Evolutionary conservation across 441 rosid species (phyloP), one percentile per base, ranked within the genome.

Genomic region (Pelargonium australe): DNA sequence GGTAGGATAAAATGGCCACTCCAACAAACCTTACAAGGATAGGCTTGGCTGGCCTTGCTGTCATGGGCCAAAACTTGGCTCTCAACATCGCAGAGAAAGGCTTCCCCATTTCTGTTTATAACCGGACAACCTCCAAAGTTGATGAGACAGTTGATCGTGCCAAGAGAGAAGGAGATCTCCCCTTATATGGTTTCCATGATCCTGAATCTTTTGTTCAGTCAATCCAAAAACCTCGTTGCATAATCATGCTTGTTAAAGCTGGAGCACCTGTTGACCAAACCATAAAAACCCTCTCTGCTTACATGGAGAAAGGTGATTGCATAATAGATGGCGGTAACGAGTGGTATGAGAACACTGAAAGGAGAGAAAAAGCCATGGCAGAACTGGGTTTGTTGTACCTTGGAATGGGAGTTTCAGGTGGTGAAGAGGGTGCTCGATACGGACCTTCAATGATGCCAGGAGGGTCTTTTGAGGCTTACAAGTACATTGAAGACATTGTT

Each of bases 391-490:
- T 93, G 65, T 90, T 80, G 31, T 90, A 93, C 84, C 89, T 90
- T 37, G 98, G 98, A 76, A 93, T 93, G 98, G 96, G 98, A 70
- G 98, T 92, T 71, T 90, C 97, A 2, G 98, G 97, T 55, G 98
- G 98, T 64, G 98, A 93, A 82, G 98, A 93, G 73, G 97, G 97
- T 73, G 98, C 97, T 58, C 82, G 98, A 37, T 63, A 89, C 65
- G 97, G 97, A 0, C 97, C 98, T n/a, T 89, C 98, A 20, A 12
- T 93, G 88, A 90, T 93, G 96, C 98, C 97, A 68, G 98, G 98
- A 68, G 98, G 98, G n/a, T 93, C 98, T 11, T 82, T 78, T 17
- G 91, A 89, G 75, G 98, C 97, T 5, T 93, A 77, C 79, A 84
- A 90, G 83, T 65, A 89, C 70, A 86, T 93, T 2, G 96, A 93